These are phyloP conservation scores for Psidium guajava DNA, from an alignment of 345 rosid species.

Conservation along the genomic window DNA sequence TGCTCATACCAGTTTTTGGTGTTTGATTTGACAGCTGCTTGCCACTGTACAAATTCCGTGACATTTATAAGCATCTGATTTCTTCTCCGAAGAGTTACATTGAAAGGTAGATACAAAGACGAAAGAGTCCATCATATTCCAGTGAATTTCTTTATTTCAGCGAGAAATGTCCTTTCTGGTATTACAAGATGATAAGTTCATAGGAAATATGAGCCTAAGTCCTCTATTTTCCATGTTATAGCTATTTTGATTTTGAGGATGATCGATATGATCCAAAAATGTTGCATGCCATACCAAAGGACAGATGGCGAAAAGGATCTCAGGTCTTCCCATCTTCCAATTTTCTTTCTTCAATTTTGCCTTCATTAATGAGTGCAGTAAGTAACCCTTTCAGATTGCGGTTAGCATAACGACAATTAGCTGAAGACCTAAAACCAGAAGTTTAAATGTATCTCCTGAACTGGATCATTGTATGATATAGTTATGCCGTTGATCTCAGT, in stretches of 20 bases:
- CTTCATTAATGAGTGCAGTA: neutral
- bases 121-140: neutral
- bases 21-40: slow-evolving; percentile 10
- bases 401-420: neutral
- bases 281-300: slow-evolving; percentile 6
- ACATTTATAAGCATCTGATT: slow-evolving; percentile 9
- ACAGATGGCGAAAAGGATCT: slow-evolving; percentile 21
- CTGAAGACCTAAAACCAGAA: neutral
- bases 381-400: neutral
- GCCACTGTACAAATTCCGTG: slow-evolving; percentile 9
- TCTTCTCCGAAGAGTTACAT: slow-evolving; percentile 8
- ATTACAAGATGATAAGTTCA: neutral
- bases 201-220: neutral
- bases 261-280: slow-evolving; percentile 9
- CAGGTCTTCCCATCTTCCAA: slow-evolving; percentile 6
- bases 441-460: neutral
- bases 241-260: slow-evolving; percentile 11
- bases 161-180: neutral
- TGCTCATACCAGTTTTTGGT: neutral
- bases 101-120: slow-evolving; percentile 6
- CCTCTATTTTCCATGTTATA: neutral
- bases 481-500: slow-evolving; percentile 3
- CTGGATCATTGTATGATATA: neutral
- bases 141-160: neutral
- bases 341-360: neutral